Conservation (phyloP, 106 monocot species). For the Chionographis japonica region DNA sequence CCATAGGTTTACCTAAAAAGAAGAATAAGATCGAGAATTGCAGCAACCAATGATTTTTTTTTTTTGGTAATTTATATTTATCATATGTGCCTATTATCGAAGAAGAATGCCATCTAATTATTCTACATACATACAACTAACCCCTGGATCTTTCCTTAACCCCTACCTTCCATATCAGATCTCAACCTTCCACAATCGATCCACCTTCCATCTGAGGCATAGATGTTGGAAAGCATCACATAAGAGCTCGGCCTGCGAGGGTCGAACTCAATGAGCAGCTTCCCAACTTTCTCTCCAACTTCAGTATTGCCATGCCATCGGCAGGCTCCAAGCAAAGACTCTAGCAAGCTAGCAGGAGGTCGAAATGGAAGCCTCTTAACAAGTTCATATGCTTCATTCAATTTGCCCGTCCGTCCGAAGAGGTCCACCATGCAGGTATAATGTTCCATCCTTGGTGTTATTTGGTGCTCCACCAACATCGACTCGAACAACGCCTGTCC, state of each 20-base stretch:
- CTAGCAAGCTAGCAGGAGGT: conserved; percentile 37
- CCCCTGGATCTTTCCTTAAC: conserved; percentile 51
- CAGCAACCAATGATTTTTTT: too few species aligned
- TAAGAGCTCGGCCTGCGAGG: conserved; percentile 27
- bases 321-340: conserved; percentile 78
- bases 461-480: conserved; percentile 29
- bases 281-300: conserved; percentile 48
- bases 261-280: conserved; percentile 24
- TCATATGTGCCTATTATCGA: too few species aligned
- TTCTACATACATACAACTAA: conserved; percentile 24
- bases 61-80: too few species aligned
- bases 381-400: conserved; percentile 58
- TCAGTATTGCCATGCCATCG: conserved; percentile 21
- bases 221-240: conserved; percentile 68
- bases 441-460: conserved; percentile 55
- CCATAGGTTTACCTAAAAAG: too few species aligned
- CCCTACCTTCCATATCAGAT: conserved; percentile 43
- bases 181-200: conserved; percentile 37
- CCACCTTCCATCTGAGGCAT: conserved; percentile 55
- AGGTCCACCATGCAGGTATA: conserved; percentile 60
- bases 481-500: conserved; percentile 38
- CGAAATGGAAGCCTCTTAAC: conserved; percentile 25
- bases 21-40: too few species aligned
- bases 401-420: conserved; percentile 42
- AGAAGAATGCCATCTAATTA: neutral